A percentile compares a stretch with the other conserved stretches of the same genome.
These are phyloP conservation scores for Hibiscus mutabilis DNA, from an alignment of 345 rosid species.

Conservation along the genomic window DNA sequence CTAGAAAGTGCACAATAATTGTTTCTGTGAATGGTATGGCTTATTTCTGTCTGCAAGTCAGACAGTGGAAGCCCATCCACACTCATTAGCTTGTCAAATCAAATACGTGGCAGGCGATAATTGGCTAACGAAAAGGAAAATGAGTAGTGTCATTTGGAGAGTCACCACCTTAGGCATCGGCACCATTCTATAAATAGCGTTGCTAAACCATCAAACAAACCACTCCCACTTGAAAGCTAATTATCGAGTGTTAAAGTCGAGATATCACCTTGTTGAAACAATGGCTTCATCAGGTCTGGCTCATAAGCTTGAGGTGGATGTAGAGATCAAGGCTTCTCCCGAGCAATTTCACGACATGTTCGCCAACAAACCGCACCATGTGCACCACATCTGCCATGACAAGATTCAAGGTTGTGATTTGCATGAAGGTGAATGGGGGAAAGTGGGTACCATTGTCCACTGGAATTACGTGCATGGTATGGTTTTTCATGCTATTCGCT, in stretches of 20 bases:
- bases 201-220: background rate
- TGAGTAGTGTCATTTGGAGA: no score
- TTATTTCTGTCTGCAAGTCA: no score
- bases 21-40: no score
- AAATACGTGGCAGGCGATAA: no score
- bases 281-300: background rate
- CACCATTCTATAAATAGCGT: no score
- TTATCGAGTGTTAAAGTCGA: background rate
- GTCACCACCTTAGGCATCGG: no score
- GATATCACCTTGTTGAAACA: background rate
- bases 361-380: background rate
- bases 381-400: background rate
- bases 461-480: background rate
- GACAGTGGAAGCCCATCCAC: no score
- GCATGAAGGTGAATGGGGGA: background rate
- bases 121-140: no score
- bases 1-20: no score
- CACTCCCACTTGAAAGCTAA: background rate
- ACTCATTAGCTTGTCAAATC: no score
- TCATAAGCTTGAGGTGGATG: background rate
- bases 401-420: background rate
- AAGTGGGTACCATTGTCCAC: background rate
- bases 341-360: background rate
- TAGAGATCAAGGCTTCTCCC: background rate
- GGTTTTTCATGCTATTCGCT: background rate